Percentiles rank a stretch among this genome's conserved stretches.
Conservation (phyloP, 2,329 filamentous ascomycete species). For the Pseudogymnoascus sp. region DNA sequence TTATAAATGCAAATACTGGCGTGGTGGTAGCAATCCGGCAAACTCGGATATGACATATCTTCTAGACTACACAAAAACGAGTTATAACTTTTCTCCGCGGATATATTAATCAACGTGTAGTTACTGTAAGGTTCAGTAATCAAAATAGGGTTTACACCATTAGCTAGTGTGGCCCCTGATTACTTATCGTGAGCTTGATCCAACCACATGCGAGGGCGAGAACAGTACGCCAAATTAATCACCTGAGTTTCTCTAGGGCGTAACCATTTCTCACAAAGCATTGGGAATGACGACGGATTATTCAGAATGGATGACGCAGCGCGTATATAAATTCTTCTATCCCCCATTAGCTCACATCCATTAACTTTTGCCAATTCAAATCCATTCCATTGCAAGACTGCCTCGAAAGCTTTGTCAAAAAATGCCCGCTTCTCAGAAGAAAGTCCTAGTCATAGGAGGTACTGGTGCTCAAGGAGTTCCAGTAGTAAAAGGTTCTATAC, state of each 20-base stretch:
- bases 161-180: neutral
- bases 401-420: neutral
- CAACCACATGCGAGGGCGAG: neutral
- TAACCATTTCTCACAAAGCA: neutral
- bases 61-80: neutral
- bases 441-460: conserved; percentile 42
- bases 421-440: conserved; percentile 41
- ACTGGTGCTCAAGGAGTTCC: conserved; percentile 33
- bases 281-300: neutral
- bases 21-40: neutral
- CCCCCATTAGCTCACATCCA: neutral
- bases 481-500: conserved; percentile 27
- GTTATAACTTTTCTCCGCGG: neutral
- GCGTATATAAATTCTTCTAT: conserved; percentile 13
- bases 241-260: neutral
- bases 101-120: neutral
- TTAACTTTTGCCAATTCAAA: neutral
- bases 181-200: neutral
- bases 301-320: neutral
- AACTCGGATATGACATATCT: neutral
- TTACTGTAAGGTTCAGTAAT: neutral
- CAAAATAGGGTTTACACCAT: neutral
- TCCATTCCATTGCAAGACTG: neutral
- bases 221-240: neutral
- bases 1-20: neutral